Percentiles rank a stretch among this genome's conserved stretches.
phyloP scores from a whole-genome alignment of 805 yeast species.

The Starmerella apis region DNA sequence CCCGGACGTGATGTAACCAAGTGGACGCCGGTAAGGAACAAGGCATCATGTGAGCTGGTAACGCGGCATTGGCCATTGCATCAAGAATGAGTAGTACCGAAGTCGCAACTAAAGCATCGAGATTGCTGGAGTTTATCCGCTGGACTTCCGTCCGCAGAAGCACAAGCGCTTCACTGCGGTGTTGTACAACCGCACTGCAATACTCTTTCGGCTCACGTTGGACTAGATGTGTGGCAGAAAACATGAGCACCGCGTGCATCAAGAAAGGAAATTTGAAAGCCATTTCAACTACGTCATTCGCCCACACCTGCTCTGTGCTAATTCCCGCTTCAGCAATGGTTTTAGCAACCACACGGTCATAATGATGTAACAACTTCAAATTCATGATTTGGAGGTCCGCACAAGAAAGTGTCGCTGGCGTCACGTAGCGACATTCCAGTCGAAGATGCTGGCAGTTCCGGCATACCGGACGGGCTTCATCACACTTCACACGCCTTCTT shows the following conservation, averaged over 20 bases:
- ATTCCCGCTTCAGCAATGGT: conserved; percentile 88
- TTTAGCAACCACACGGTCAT: conserved; percentile 70
- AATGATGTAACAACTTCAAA: conserved; percentile 74
- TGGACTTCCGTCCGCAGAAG: conserved; percentile 76
- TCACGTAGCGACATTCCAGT: conserved; percentile 57
- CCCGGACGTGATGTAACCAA: conserved; percentile 94
- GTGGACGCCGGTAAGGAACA: conserved; percentile 77
- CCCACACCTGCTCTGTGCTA: conserved; percentile 77
- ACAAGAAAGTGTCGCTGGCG: conserved; percentile 29
- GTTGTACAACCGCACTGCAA: conserved; percentile 50
- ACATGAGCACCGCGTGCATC: conserved; percentile 85
- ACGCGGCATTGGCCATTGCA: conserved; percentile 79
- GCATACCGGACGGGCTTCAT: conserved; percentile 73
- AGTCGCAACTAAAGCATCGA: conserved; percentile 84
- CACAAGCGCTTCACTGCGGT: conserved; percentile 76
- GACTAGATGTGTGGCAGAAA: conserved; percentile 80
- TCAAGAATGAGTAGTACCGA: conserved; percentile 86
- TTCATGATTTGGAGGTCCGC: conserved; percentile 56
- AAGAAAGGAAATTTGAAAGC: conserved; percentile 82
- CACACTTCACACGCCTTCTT: conserved; percentile 83
- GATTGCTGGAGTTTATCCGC: conserved; percentile 66
- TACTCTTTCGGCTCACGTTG: conserved; percentile 48
- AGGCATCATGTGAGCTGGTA: conserved; percentile 40
- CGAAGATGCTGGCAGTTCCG: conserved; percentile 70
- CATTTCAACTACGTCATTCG: conserved; percentile 71